Percentiles rank a stretch among this genome's conserved stretches.
Conservation (phyloP, 345 rosid genomes). For the Gossypium rotundifolium region DNA sequence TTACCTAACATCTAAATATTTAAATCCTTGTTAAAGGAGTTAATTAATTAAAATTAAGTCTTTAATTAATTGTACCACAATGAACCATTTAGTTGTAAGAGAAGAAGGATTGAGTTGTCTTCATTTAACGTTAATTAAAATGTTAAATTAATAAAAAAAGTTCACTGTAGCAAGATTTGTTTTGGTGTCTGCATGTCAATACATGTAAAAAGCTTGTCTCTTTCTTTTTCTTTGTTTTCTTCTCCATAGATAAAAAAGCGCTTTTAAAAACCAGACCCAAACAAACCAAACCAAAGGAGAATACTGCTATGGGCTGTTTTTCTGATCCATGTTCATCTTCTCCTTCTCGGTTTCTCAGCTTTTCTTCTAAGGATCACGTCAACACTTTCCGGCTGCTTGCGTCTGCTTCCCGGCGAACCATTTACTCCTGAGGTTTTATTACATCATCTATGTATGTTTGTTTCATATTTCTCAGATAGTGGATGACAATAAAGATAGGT, state of each 20-base stretch:
- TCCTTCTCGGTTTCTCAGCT: constrained; percentile 27
- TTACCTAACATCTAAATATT: no score
- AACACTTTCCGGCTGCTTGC: constrained; percentile 26
- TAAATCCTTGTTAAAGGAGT: no score
- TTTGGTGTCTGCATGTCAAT: background rate
- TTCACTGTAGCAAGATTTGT: background rate
- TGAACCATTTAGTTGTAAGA: no score
- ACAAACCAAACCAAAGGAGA: background rate
- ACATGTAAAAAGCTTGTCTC: background rate
- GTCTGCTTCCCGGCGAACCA: constrained; percentile 22
- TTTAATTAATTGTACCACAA: no score
- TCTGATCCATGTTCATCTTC: constrained; percentile 13
- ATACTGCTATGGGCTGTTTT: constrained; percentile 31
- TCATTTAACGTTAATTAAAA: no score
- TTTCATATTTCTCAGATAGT: constrained; percentile 4
- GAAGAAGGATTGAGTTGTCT: no score
- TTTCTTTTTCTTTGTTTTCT: constrained; percentile 1
- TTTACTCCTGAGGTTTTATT: constrained; percentile 20
- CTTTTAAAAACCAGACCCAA: constrained; percentile 1
- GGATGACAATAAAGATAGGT: background rate
- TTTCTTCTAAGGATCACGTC: constrained; percentile 15
- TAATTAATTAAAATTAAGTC: no score
- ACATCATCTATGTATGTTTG: constrained; percentile 11
- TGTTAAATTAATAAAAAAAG: background rate
- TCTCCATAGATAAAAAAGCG: background rate